Evolutionary conservation across 2,329 filamentous ascomycete genomes (phyloP).

Genomic region (Neoarthrinium moseri): DNA sequence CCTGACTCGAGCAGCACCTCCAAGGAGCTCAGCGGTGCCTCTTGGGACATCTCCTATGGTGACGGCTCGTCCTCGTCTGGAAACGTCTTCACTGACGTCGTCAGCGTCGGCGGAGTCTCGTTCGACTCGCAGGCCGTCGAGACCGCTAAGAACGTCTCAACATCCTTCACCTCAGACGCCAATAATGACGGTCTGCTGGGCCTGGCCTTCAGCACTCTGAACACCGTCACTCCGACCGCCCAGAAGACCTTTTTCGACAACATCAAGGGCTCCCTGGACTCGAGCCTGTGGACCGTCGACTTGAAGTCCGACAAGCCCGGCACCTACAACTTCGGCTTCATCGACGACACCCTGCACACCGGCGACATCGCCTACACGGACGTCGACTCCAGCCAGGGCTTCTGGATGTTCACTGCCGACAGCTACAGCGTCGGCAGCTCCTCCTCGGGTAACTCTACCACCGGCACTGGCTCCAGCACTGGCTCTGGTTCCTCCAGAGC

Average conservation of each 20-base stretch:
- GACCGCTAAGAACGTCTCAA: conserved; percentile 25
- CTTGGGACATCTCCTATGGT: conserved; percentile 30
- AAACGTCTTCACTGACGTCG: conserved; percentile 29
- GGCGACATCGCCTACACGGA: conserved; percentile 26
- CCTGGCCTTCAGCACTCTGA: conserved; percentile 32
- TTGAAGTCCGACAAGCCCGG: conserved; percentile 25
- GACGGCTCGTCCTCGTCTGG: conserved; percentile 32
- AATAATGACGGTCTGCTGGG: conserved; percentile 32
- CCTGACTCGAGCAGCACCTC: conserved; percentile 23
- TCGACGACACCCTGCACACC: conserved; percentile 25
- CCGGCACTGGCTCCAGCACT: background rate
- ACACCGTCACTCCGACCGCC: conserved; percentile 25
- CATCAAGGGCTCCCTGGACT: conserved; percentile 21
- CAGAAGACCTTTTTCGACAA: conserved; percentile 34
- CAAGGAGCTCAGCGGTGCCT: conserved; percentile 22
- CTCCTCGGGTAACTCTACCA: conserved; percentile 6
- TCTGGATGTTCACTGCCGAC: conserved; percentile 29
- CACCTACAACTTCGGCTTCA: conserved; percentile 33
- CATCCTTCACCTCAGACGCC: conserved; percentile 28
- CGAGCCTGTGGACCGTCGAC: conserved; percentile 30
- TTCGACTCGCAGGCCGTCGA: conserved; percentile 28
- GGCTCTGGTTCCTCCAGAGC: background rate
- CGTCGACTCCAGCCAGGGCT: conserved; percentile 26
- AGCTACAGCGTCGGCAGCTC: conserved; percentile 26
- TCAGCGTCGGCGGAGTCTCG: conserved; percentile 28